Evolutionary conservation across 148 eudicot genomes (phyloP).

Genomic region (Cornus suecica): DNA sequence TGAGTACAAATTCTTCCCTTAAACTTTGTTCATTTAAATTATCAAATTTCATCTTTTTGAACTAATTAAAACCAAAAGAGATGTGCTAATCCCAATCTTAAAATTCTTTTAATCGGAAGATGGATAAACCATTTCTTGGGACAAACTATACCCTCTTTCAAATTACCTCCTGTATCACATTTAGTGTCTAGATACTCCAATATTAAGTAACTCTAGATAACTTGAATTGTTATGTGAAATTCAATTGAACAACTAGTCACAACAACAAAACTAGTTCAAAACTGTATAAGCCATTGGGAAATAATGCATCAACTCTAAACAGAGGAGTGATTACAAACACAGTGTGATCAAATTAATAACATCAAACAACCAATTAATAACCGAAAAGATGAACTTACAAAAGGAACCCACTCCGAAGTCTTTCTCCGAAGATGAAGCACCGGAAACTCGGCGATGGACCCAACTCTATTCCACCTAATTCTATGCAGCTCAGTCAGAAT

Average conservation of each 20-base stretch:
- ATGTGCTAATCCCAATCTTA: neutral
- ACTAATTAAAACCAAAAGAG: neutral
- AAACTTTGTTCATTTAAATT: no score
- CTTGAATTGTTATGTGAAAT: neutral
- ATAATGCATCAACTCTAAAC: neutral
- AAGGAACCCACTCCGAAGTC: conserved; percentile 81
- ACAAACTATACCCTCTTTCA: neutral
- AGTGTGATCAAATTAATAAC: neutral
- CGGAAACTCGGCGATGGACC: conserved; percentile 68
- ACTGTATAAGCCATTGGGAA: neutral
- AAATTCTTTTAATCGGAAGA: no score
- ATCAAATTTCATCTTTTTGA: neutral
- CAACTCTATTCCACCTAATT: conserved; percentile 57
- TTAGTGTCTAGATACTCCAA: neutral
- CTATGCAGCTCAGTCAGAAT: conserved; percentile 87
- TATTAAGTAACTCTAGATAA: neutral
- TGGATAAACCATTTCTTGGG: neutral
- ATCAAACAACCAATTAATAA: neutral
- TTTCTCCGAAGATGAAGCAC: conserved; percentile 89
- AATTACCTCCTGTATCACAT: no score
- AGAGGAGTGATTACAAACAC: neutral
- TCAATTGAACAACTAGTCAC: no score
- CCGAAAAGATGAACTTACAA: conserved; percentile 48
- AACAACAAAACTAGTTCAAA: conserved; percentile 1
- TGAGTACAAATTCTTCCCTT: no score